Evolutionary conservation across 371 early-diverging fungal species (phyloP).

Genomic region (Dichotomocladium elegans): DNA sequence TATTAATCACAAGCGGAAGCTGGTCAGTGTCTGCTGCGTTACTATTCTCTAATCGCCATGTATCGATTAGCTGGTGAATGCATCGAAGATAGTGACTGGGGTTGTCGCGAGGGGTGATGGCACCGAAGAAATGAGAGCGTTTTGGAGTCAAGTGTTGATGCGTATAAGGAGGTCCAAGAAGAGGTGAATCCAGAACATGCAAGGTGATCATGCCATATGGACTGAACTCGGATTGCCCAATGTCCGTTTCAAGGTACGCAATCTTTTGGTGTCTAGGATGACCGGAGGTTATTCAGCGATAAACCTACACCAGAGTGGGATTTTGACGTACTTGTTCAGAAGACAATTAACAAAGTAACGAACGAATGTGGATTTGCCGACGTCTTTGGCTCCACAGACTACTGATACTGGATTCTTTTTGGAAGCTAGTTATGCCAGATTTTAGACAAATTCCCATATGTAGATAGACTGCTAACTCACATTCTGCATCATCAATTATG

Average conservation of each 20-base stretch:
- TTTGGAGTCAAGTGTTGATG: conserved; percentile 55
- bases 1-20: conserved; percentile 78
- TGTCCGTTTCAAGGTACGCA: conserved; percentile 78
- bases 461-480: too few species aligned
- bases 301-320: too few species aligned
- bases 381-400: conserved; percentile 66
- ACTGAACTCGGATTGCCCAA: conserved; percentile 81
- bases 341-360: conserved; percentile 65
- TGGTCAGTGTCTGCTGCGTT: conserved; percentile 3
- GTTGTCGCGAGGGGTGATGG: conserved; percentile 57
- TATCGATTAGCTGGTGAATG: conserved; percentile 47
- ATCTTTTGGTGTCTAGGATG: conserved; percentile 41
- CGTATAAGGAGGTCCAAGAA: conserved; percentile 79
- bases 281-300: too few species aligned
- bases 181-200: conserved; percentile 56
- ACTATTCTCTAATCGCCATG: conserved; percentile 41
- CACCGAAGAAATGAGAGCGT: conserved; percentile 65
- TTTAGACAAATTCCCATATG: too few species aligned
- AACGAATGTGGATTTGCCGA: conserved; percentile 77
- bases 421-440: too few species aligned
- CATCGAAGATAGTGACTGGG: conserved; percentile 69
- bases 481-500: neutral
- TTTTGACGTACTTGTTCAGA: conserved; percentile 50
- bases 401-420: conserved; percentile 50
- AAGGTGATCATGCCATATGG: conserved; percentile 71